These are phyloP conservation scores for Trichoderma orchidacearum DNA, from an alignment of 495 filamentous ascomycete genomes.

Conservation along the genomic window DNA sequence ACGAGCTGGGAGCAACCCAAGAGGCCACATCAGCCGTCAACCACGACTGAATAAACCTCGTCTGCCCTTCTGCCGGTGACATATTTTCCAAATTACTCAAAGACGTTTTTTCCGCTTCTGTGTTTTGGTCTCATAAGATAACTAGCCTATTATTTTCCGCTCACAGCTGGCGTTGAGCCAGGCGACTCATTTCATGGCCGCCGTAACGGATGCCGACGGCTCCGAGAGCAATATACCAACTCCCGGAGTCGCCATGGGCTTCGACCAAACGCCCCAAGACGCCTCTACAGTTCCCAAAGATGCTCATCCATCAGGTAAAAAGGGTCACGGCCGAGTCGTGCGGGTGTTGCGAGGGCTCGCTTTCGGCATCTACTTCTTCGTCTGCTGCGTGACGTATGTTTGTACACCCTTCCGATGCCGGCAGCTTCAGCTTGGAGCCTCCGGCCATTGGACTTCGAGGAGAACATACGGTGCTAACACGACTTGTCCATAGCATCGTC, in stretches of 20 bases:
- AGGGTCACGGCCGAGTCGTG: conserved; percentile 52
- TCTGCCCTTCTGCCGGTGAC: no score
- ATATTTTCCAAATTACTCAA: no score
- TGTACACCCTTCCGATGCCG: conserved; percentile 2
- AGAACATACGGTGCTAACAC: neutral
- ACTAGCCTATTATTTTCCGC: no score
- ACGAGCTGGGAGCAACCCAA: neutral
- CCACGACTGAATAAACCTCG: neutral
- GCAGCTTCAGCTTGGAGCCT: neutral
- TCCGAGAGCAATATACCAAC: neutral
- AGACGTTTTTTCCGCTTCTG: no score
- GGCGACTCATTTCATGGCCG: no score
- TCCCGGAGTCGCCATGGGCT: neutral
- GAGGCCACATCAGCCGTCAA: neutral
- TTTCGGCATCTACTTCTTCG: conserved; percentile 51
- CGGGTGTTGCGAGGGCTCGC: conserved; percentile 52
- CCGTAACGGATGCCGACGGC: neutral
- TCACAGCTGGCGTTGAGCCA: no score
- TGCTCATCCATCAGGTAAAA: conserved; percentile 45
- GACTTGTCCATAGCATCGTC: conserved; percentile 36
- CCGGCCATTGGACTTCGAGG: no score
- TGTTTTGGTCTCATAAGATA: no score
- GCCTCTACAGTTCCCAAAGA: neutral
- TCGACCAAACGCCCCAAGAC: neutral
- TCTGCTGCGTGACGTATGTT: conserved; percentile 32